Conservation (phyloP, 495 filamentous ascomycete species). For the Lasiosphaeria hispida region DNA sequence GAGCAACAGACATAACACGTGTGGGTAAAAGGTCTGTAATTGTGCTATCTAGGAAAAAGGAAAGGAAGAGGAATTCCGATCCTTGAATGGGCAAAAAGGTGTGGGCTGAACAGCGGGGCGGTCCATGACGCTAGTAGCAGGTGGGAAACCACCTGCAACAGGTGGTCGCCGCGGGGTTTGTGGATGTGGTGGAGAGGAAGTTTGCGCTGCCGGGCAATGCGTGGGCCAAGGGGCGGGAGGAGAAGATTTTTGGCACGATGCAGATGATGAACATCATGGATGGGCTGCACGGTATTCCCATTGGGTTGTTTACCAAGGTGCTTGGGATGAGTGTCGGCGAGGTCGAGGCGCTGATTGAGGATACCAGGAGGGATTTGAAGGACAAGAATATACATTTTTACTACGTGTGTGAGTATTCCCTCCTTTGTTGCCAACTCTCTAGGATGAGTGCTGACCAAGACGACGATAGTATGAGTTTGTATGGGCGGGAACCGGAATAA, state of each 20-base stretch:
- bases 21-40: too few species aligned
- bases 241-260: conserved; percentile 48
- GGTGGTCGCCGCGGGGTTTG: conserved; percentile 35
- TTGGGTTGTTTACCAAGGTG: conserved; percentile 49
- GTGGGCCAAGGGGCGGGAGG: conserved; percentile 43
- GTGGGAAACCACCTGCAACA: too few species aligned
- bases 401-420: conserved; percentile 37
- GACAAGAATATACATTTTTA: conserved; percentile 49
- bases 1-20: too few species aligned
- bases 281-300: conserved; percentile 47
- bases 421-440: neutral
- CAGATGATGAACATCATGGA: conserved; percentile 31
- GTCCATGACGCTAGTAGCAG: too few species aligned
- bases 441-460: neutral
- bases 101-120: too few species aligned
- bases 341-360: conserved; percentile 51
- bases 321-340: conserved; percentile 48
- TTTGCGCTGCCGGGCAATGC: conserved; percentile 37
- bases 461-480: neutral
- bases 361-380: conserved; percentile 50
- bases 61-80: too few species aligned
- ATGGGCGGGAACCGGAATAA: neutral
- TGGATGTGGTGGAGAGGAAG: conserved; percentile 33
- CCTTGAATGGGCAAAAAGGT: too few species aligned
- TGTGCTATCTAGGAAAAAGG: too few species aligned